These are phyloP conservation scores for Cyberlindnera maritima DNA, from an alignment of 805 yeast species.

Conservation along the genomic window DNA sequence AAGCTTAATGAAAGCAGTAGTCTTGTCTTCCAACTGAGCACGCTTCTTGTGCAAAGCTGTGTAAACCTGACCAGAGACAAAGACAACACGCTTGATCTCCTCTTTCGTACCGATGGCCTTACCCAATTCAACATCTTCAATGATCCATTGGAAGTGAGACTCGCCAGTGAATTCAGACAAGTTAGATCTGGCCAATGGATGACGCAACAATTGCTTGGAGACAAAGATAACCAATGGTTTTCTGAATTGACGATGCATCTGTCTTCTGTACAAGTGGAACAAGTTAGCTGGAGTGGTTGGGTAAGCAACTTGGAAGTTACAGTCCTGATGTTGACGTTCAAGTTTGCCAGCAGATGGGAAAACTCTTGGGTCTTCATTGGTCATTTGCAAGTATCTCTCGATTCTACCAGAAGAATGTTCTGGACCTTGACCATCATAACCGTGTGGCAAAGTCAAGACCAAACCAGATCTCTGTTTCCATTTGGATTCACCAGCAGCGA, in stretches of 20 bases:
- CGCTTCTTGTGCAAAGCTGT: slow-evolving; percentile 91
- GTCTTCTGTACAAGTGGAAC: slow-evolving; percentile 97
- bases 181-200: slow-evolving; percentile 91
- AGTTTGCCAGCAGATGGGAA: slow-evolving; percentile 90
- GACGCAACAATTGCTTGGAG: slow-evolving; percentile 93
- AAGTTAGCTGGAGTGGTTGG: slow-evolving; percentile 97
- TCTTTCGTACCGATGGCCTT: slow-evolving; percentile 71
- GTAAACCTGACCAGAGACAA: slow-evolving; percentile 92
- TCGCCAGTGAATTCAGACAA: slow-evolving; percentile 86
- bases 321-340: slow-evolving; percentile 97
- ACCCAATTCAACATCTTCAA: slow-evolving; percentile 88
- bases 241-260: slow-evolving; percentile 99
- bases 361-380: slow-evolving; percentile 91
- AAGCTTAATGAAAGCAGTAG: slow-evolving; percentile 82
- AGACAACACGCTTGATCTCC: slow-evolving; percentile 82
- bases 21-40: slow-evolving; percentile 67
- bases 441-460: slow-evolving; percentile 94
- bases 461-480: slow-evolving; percentile 99
- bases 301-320: slow-evolving; percentile 96
- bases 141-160: slow-evolving; percentile 91
- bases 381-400: slow-evolving; percentile 92
- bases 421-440: slow-evolving; percentile 99
- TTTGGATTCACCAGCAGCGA: slow-evolving; percentile 95
- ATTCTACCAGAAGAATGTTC: slow-evolving; percentile 98
- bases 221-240: slow-evolving; percentile 83